Evolutionary conservation across 2,329 filamentous ascomycete species (phyloP), one percentile per base, ranked within the genome.

Genomic region (Calonectria multiphialidica): DNA sequence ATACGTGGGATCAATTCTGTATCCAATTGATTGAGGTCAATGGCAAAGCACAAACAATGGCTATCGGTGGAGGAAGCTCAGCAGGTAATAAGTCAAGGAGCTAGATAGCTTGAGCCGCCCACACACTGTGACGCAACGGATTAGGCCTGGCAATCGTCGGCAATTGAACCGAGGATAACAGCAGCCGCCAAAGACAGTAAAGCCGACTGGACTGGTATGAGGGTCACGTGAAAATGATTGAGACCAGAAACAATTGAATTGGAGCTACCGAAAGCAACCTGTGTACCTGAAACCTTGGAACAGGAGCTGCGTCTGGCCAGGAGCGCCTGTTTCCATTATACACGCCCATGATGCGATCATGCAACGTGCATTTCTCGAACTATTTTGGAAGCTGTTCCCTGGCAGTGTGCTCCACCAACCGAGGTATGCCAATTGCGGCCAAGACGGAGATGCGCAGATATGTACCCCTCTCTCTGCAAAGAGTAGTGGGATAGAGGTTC

Each of bases 151-250:
- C 70, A 75, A 76, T 50, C 72, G 59, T 76, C 76, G 74, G 76
- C 71, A 75, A 53, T 70, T 75, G 67, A 76, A 73, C 79, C 79
- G 79, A 80, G 79, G 79, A 72, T 80, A 80, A 73, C 3, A 62
- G 66, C 45, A 69, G 62, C 78, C 78, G 69, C 47, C 61, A 62
- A 67, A 73, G 75, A 68, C 72, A 68, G 50, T 68, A 76, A 70
- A 77, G 73, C 77, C 76, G 77, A 78, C 59, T 42, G 45, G 77
- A 78, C 59, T 42, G 45, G 66, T 44, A 49, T 61, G 37, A 61
- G 50, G 10, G 67, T 78, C 77, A 79, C 76, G 76, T 79, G 76
- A 66, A 72, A 44, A 28, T 23, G 49, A 44, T 23, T 9, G 23
- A 59, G 25, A 68, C 18, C 70, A 66, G 50, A 69, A 49, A 16